These are phyloP conservation scores for Candida taoyuanica DNA, from an alignment of 805 yeast species.

Conservation along the genomic window DNA sequence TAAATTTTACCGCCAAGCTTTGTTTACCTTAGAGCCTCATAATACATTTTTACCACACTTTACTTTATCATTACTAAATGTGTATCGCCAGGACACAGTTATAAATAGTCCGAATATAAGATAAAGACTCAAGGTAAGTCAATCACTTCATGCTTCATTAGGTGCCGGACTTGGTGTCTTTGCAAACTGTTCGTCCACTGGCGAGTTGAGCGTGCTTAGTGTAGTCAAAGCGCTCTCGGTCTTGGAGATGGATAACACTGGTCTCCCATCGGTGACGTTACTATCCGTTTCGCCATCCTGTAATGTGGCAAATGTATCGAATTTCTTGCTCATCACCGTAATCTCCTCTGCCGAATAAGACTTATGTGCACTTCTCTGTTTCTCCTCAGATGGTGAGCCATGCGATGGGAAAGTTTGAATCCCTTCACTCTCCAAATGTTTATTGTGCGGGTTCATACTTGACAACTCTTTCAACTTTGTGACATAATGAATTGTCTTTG, in stretches of 20 bases:
- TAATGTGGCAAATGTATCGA: background rate
- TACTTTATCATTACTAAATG: too few species aligned
- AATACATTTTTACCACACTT: too few species aligned
- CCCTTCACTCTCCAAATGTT: conserved; percentile 20
- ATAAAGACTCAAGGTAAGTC: too few species aligned
- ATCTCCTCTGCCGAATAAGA: conserved; percentile 13
- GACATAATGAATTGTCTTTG: conserved; percentile 73
- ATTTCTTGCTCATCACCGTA: background rate
- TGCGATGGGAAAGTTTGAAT: conserved; percentile 8
- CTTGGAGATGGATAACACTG: conserved; percentile 2
- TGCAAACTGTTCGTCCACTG: conserved; percentile 3
- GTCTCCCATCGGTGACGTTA: conserved; percentile 4
- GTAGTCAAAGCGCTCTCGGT: conserved; percentile 16
- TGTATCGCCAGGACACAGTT: too few species aligned
- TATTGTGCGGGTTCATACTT: conserved; percentile 22
- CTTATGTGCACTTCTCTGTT: conserved; percentile 4
- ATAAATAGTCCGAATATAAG: too few species aligned
- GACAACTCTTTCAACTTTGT: conserved; percentile 50
- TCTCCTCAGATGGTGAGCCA: conserved; percentile 10
- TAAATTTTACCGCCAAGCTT: too few species aligned
- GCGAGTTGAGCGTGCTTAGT: conserved; percentile 11
- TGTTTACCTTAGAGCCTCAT: too few species aligned
- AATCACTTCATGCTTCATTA: too few species aligned
- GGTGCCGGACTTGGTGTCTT: background rate
- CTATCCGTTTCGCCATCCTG: background rate